Percentiles rank a stretch among this genome's conserved stretches.
Conservation (phyloP, 805 yeast species). For the Metschnikowia noctiluminum region DNA sequence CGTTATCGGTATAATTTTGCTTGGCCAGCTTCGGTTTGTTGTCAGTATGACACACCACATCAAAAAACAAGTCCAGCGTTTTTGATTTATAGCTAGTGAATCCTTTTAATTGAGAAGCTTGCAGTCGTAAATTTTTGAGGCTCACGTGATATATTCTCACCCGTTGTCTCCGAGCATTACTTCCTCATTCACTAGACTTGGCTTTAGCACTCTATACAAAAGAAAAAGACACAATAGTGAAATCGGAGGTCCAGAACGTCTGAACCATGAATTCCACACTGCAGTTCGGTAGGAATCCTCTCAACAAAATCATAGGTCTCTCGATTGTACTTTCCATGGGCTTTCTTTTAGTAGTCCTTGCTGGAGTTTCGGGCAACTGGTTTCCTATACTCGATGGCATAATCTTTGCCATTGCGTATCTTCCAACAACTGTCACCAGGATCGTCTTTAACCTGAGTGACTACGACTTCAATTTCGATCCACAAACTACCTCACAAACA, state of each 20-base stretch:
- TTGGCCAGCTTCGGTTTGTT: too few relatives aligned
- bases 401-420: constrained; percentile 39
- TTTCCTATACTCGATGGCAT: constrained; percentile 71
- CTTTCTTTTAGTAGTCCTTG: constrained; percentile 78
- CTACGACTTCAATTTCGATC: constrained; percentile 43
- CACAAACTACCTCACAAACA: constrained; percentile 19
- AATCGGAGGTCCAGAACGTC: not conserved
- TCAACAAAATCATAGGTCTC: constrained; percentile 73
- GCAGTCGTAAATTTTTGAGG: too few relatives aligned
- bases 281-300: constrained; percentile 43
- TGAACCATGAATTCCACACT: constrained; percentile 17
- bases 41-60: too few relatives aligned
- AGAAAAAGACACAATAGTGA: not conserved
- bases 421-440: constrained; percentile 35
- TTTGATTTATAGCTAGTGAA: too few relatives aligned
- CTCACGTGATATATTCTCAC: too few relatives aligned
- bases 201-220: too few relatives aligned
- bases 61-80: not conserved
- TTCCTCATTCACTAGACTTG: too few relatives aligned
- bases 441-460: constrained; percentile 33
- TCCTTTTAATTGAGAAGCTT: too few relatives aligned
- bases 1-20: not conserved
- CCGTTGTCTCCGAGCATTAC: too few relatives aligned
- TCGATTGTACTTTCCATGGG: constrained; percentile 84
- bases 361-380: constrained; percentile 89